Percentiles rank a stretch among this genome's conserved stretches.
Conservation (phyloP, 352 stramenopile genomes). For the Pythium periplocum region DNA sequence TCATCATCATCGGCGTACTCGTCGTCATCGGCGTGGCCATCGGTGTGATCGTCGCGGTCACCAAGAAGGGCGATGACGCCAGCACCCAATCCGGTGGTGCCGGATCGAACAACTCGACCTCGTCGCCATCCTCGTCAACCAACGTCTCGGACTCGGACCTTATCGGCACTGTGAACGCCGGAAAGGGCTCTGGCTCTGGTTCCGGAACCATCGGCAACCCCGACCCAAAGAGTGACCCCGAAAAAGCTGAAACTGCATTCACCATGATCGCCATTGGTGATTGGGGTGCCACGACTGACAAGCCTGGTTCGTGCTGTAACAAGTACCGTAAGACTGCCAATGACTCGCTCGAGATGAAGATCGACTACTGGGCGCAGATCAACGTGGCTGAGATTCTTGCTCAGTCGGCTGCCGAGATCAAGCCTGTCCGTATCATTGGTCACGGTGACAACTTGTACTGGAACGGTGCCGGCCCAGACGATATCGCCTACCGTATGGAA, state of each 20-base stretch:
- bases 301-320: constrained; percentile 85
- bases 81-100: constrained; percentile 8
- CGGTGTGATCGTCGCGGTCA: constrained; percentile 65
- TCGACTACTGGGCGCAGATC: constrained; percentile 84
- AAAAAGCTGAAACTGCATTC: constrained; percentile 35
- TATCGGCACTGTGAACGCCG: constrained; percentile 9
- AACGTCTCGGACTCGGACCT: constrained; percentile 47
- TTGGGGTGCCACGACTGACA: constrained; percentile 83
- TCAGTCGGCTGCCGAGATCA: constrained; percentile 62
- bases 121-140: background rate
- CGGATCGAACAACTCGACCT: constrained; percentile 3
- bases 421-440: constrained; percentile 63
- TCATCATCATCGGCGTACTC: constrained; percentile 65
- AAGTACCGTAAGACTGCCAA: constrained; percentile 80
- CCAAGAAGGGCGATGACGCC: constrained; percentile 28
- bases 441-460: constrained; percentile 89
- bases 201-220: constrained; percentile 13
- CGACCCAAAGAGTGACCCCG: constrained; percentile 58
- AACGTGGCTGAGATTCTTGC: constrained; percentile 78
- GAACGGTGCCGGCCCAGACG: constrained; percentile 71
- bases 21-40: constrained; percentile 60
- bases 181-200: constrained; percentile 21
- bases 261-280: constrained; percentile 86
- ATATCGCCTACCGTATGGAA: constrained; percentile 81
- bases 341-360: constrained; percentile 83